Percentiles rank a stretch among this genome's conserved stretches.
phyloP scores from a whole-genome alignment of 148 eudicot genomes.

The Amaranthus cruentus region DNA sequence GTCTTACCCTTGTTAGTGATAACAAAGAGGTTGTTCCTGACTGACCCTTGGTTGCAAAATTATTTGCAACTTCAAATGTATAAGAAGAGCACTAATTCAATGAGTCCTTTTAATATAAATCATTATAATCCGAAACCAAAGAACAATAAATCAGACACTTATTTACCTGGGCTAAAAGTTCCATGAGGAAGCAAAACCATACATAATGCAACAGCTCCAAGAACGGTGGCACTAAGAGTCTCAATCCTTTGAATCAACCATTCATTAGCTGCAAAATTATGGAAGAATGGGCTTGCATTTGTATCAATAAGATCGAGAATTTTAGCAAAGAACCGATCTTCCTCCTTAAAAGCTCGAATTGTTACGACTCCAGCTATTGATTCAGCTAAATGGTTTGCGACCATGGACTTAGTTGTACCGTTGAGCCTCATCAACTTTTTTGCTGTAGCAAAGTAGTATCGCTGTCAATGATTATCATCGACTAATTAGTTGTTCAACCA shows the following conservation, averaged over 20 bases:
- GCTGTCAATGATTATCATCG: slow-evolving; percentile 32
- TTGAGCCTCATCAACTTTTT: slow-evolving; percentile 83
- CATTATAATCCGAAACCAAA: too few relatives aligned
- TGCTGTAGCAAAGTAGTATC: slow-evolving; percentile 72
- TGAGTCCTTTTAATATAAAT: too few relatives aligned
- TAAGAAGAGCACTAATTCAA: too few relatives aligned
- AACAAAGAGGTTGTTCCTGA: too few relatives aligned
- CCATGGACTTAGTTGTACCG: slow-evolving; percentile 82
- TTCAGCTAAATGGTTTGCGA: slow-evolving; percentile 87
- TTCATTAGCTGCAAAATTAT: slow-evolving; percentile 75
- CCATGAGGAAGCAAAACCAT: slow-evolving; percentile 87
- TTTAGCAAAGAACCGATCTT: slow-evolving; percentile 71
- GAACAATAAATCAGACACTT: neutral
- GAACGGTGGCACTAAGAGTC: slow-evolving; percentile 63
- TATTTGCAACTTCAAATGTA: too few relatives aligned
- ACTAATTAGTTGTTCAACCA: neutral
- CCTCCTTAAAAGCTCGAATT: slow-evolving; percentile 80
- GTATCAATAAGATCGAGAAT: slow-evolving; percentile 64
- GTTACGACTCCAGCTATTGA: slow-evolving; percentile 77
- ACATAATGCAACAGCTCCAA: slow-evolving; percentile 69
- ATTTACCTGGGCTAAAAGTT: slow-evolving; percentile 70
- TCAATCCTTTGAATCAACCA: slow-evolving; percentile 92
- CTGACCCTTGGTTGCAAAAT: too few relatives aligned
- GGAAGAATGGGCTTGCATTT: slow-evolving; percentile 78
- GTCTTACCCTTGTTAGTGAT: too few relatives aligned